Evolutionary conservation across 495 filamentous ascomycete genomes (phyloP).

Genomic region (Neurospora sp.): DNA sequence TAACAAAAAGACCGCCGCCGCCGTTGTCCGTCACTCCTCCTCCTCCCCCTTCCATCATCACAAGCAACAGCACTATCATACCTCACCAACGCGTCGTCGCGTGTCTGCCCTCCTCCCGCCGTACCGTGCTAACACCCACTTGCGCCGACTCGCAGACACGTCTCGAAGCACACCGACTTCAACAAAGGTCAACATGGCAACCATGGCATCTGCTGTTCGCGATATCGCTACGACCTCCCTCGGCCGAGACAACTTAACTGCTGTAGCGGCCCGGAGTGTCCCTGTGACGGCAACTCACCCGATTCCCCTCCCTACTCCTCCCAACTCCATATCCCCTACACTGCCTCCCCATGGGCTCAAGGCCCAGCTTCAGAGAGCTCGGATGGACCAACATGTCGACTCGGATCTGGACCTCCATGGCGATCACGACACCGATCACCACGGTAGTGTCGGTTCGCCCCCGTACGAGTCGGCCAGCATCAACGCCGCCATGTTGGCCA

Average conservation of each 20-base stretch:
- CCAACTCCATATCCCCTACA: constrained; percentile 89
- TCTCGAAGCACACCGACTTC: constrained; percentile 35
- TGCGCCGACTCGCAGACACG: constrained; percentile 28
- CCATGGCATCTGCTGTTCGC: constrained; percentile 48
- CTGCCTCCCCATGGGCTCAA: constrained; percentile 73
- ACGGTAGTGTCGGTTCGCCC: constrained; percentile 36
- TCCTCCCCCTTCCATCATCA: background rate
- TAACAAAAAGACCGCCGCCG: background rate
- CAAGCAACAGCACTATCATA: constrained; percentile 1
- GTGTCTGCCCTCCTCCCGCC: constrained; percentile 4
- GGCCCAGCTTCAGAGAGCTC: constrained; percentile 47
- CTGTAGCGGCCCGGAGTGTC: constrained; percentile 47
- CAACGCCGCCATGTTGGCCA: constrained; percentile 76
- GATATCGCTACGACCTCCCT: constrained; percentile 57
- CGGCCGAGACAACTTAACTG: constrained; percentile 53
- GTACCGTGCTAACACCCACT: constrained; percentile 10
- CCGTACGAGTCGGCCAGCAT: constrained; percentile 71
- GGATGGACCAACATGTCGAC: constrained; percentile 56
- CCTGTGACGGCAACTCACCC: constrained; percentile 46
- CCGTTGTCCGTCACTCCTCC: background rate
- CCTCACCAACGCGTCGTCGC: constrained; percentile 11
- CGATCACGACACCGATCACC: constrained; percentile 47
- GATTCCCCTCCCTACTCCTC: constrained; percentile 81
- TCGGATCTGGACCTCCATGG: constrained; percentile 84
- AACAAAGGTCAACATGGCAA: constrained; percentile 45